These are phyloP conservation scores for Boletus vermiculosoides DNA, from an alignment of 768 basidiomycete genomes.

Conservation along the genomic window DNA sequence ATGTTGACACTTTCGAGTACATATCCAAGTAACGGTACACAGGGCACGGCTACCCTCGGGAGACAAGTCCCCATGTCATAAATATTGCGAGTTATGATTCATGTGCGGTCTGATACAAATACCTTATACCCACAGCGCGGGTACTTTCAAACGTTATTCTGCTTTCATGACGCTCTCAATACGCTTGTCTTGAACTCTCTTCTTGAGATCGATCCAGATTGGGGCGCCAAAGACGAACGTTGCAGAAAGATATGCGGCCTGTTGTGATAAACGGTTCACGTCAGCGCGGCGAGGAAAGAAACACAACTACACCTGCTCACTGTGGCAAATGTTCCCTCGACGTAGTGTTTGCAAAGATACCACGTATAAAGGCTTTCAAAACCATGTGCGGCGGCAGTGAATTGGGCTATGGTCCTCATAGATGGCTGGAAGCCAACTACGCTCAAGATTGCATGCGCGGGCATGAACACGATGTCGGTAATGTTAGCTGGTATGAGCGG, in stretches of 20 bases:
- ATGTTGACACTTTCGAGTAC: not conserved
- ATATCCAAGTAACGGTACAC: not conserved
- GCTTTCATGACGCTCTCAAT: slow-evolving; percentile 83
- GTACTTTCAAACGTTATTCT: slow-evolving; percentile 36
- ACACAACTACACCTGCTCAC: slow-evolving; percentile 9
- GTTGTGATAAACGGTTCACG: not conserved
- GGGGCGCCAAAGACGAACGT: slow-evolving; percentile 58
- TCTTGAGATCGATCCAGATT: slow-evolving; percentile 51
- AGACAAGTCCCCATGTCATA: not conserved
- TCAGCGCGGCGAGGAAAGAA: not conserved
- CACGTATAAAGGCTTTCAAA: slow-evolving; percentile 30
- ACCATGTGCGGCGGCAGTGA: slow-evolving; percentile 11
- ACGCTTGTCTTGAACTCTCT: slow-evolving; percentile 60
- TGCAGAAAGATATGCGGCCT: slow-evolving; percentile 54
- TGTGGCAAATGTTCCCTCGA: slow-evolving; percentile 16
- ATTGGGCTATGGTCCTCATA: slow-evolving; percentile 7
- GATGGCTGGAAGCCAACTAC: slow-evolving; percentile 20
- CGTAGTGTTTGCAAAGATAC: slow-evolving; percentile 32
- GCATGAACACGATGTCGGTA: slow-evolving; percentile 18
- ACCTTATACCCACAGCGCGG: no score
- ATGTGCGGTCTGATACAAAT: not conserved
- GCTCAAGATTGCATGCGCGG: slow-evolving; percentile 16
- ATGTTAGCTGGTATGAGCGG: slow-evolving; percentile 14
- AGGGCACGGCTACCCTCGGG: not conserved
- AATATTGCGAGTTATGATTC: not conserved